phyloP scores from a whole-genome alignment of 163 green algal species.

The Scenedesmus sp. region DNA sequence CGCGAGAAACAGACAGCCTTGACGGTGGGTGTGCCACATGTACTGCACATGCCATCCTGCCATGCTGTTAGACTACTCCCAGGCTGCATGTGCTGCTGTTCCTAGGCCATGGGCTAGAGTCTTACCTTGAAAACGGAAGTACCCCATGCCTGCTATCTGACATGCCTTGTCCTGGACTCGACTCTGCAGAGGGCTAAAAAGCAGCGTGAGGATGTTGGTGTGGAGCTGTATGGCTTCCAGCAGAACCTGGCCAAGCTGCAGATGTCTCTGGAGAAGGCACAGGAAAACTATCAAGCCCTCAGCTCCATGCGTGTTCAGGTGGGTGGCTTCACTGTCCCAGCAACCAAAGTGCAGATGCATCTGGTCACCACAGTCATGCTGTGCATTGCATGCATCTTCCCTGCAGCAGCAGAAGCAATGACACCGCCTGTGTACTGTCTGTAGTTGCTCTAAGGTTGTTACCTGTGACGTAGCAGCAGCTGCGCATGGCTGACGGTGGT shows the following conservation, averaged over 20 bases:
- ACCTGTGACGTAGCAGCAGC: not conserved
- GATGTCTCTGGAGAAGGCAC: slow-evolving; percentile 82
- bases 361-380: not conserved
- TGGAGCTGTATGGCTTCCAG: slow-evolving; percentile 95
- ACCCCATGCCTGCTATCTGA: not conserved
- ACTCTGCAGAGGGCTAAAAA: slow-evolving; percentile 76
- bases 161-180: not conserved
- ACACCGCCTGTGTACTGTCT: not conserved
- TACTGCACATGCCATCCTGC: not conserved
- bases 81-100: not conserved
- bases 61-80: not conserved
- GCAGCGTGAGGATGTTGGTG: slow-evolving; percentile 84
- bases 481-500: not conserved
- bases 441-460: not conserved
- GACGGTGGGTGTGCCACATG: slow-evolving; percentile 64
- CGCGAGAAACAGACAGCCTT: slow-evolving; percentile 81
- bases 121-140: too few relatives aligned
- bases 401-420: not conserved
- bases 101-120: too few relatives aligned
- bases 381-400: not conserved
- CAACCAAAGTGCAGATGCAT: not conserved
- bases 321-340: too few relatives aligned
- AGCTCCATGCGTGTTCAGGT: slow-evolving; percentile 58
- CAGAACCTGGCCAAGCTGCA: slow-evolving; percentile 91
- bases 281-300: slow-evolving; percentile 74